These are phyloP conservation scores for Boletellus ananiceps DNA, from an alignment of 768 basidiomycete species.

Conservation along the genomic window DNA sequence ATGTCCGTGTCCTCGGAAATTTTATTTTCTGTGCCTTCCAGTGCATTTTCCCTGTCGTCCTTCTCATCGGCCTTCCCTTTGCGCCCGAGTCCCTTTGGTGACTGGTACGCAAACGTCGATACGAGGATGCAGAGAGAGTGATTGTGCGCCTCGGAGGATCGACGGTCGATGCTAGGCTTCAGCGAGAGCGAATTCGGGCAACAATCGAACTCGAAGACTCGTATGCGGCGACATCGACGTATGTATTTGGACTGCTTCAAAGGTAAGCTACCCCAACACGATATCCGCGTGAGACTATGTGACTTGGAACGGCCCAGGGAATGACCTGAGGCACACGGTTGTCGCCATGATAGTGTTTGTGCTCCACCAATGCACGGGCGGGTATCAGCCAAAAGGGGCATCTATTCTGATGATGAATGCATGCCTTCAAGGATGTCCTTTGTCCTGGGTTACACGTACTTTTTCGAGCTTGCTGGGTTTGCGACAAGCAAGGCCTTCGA, in stretches of 20 bases:
- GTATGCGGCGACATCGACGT: slow-evolving; percentile 24
- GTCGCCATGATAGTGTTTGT: slow-evolving; percentile 33
- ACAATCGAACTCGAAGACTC: slow-evolving; percentile 29
- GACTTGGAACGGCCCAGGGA: slow-evolving; percentile 8
- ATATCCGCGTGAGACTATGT: background rate
- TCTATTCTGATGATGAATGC: background rate
- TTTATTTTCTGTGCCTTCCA: slow-evolving; percentile 22
- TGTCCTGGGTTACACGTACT: slow-evolving; percentile 30
- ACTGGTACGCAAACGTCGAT: slow-evolving; percentile 29
- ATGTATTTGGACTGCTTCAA: slow-evolving; percentile 32
- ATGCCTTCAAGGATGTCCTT: slow-evolving; percentile 20
- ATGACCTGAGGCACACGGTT: slow-evolving; percentile 22
- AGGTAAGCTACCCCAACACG: slow-evolving; percentile 10
- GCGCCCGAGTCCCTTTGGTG: slow-evolving; percentile 33
- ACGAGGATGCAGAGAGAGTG: slow-evolving; percentile 21
- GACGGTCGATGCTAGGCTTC: slow-evolving; percentile 21
- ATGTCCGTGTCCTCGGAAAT: background rate
- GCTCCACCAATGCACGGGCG: slow-evolving; percentile 25
- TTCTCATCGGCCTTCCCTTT: slow-evolving; percentile 29
- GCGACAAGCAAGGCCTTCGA: slow-evolving; percentile 26
- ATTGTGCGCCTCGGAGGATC: slow-evolving; percentile 18
- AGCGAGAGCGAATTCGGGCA: slow-evolving; percentile 22
- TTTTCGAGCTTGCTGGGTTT: slow-evolving; percentile 36
- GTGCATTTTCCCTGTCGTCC: slow-evolving; percentile 31
- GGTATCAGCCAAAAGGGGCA: background rate